phyloP scores from a whole-genome alignment of 2,329 filamentous ascomycete genomes.

The Saccharata proteae region DNA sequence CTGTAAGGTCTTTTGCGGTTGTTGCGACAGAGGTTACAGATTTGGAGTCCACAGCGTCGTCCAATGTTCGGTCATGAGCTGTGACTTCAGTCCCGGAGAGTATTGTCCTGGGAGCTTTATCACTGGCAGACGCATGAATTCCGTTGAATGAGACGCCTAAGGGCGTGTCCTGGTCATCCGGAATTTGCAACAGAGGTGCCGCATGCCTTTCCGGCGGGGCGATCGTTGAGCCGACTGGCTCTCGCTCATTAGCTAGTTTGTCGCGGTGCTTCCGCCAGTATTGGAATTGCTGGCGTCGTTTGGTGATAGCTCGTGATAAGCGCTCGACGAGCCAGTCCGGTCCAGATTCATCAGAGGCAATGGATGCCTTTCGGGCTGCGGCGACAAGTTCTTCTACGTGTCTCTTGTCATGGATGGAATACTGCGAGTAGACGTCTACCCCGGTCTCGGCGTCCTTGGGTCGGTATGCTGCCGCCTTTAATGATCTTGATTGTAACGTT shows the following conservation, averaged over 20 bases:
- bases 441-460: conserved; percentile 24
- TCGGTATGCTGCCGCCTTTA: conserved; percentile 22
- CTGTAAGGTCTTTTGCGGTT: conserved; percentile 22
- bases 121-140: no score
- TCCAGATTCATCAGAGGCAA: no score
- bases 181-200: no score
- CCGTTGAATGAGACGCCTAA: no score
- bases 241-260: conserved; percentile 16
- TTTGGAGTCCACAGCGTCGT: conserved; percentile 23
- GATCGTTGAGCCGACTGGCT: no score
- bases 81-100: conserved; percentile 26
- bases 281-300: conserved; percentile 24
- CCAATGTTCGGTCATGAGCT: conserved; percentile 23
- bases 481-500: conserved; percentile 20
- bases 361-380: conserved; percentile 13
- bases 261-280: conserved; percentile 26
- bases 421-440: conserved; percentile 20
- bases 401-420: conserved; percentile 18
- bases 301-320: conserved; percentile 19
- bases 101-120: conserved; percentile 21
- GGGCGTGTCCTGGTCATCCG: no score
- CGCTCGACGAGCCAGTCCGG: conserved; percentile 16
- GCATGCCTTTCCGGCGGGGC: no score
- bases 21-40: conserved; percentile 25
- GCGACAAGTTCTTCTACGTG: conserved; percentile 20